Base-by-base conservation (phyloP, 2,329 filamentous ascomycete species). In the Botryotinia narcissicola region DNA sequence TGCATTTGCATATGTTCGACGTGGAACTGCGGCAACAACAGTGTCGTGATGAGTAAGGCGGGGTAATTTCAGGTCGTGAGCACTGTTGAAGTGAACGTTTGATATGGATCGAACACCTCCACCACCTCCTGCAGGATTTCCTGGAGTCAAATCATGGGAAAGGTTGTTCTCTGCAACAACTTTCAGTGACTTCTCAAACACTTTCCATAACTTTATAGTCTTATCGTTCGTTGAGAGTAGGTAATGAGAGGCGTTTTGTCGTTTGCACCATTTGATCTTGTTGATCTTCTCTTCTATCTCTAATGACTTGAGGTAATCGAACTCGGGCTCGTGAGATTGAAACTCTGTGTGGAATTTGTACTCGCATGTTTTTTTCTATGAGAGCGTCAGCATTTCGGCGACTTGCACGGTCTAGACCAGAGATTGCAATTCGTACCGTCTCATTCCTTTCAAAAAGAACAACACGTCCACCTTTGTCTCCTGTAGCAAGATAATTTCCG, bases 281-380 rank as follows among this genome's bases (percentile, higher is more conserved):
- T 99, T 99, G 88, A 99, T 99, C 87, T 99, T 99, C 85, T 99
- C 96, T 88, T 99, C 96, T 81, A 99, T 99, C 85, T 99, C 96
- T 79, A 99, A 89, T 48, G 96, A 99, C 85, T 99, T 99, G 78
- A 99, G 90, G 83, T 99, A 99, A 84, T 99, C 96, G 84, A 99
- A 99, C 84, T 99, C 96, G 76, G 96, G 96, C 83, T 99, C 96
- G 86, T 99, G 96, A 80, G 96, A 99, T 86, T 99, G 96, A 81
- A 99, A 99, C 82, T 99, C 96, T 83, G 96, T 99, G 84, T 99
- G 96, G 84, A 99, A 99, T 84, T 98, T 99, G 88, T 99, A 99
- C 84, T 99, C 96, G 89, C 96, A 99, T 69, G 96, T 98, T 90
- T 98, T 99, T 91, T 99, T 98, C 95, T 98, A 81, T 32, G 54